Base-by-base conservation (phyloP, 2,329 filamentous ascomycete species). In the Aspergillus pseudoglaucus region DNA sequence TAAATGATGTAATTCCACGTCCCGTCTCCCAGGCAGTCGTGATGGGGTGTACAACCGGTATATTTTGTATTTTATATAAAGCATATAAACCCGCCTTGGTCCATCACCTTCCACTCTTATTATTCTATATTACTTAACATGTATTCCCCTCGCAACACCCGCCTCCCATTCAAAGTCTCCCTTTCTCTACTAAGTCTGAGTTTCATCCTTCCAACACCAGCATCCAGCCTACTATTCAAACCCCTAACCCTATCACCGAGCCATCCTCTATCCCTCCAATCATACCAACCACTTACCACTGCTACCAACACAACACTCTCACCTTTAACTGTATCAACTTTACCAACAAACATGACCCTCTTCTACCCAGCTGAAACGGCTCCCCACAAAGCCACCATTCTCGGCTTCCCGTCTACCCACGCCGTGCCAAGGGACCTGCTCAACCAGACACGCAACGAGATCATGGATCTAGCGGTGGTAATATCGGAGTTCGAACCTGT, bases 401-500 rank as follows among this genome's bases (percentile, higher is more conserved):
- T 46, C 5, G 32, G 43, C 18, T 49, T 49, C 32, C 49, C 49
- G 5, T 51, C 45, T 6, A 51, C 38, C 35, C 46, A 14, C 38
- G 62, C 60, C 5, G 57, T 55, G 33, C 33, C 33, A 17, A 17
- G 33, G 6, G 33, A 35, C n/a, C 6, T 35, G 14, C 33, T 35
- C 33, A 48, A 39, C 23, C 39, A 49, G n/a, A 41, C 45, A 12
- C 32, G 47, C 14, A 37, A 41, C 3, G 55, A 58, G 25, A 46
- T 59, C 20, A 43, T 48, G 14, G 44, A 53, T 17, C 50, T 59
- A 15, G 58, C 56, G 0, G 49, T 48, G 9, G 37, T 47, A 0
- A 57, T 60, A 20, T 41, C 58, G 0, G 47, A 45, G 2, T 61
- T 62, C 18, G 60, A 62, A 27, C 56, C 53, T 0, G 57, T 63